Evolutionary conservation across 805 yeast species (phyloP), one percentile per base, ranked within the genome.

Genomic region (Maudiozyma saulgeensis): DNA sequence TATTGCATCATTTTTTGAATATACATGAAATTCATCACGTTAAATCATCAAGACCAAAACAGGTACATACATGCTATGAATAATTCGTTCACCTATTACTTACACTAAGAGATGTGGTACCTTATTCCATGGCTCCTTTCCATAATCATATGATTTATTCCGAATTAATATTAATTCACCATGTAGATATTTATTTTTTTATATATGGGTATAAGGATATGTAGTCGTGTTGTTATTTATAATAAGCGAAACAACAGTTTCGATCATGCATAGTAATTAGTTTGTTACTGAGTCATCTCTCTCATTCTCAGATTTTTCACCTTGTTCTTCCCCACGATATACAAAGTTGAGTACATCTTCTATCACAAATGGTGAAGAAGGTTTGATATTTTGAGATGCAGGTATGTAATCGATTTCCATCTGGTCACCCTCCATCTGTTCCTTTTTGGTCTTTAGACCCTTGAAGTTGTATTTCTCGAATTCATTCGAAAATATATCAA

Each of bases 321-420:
- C 37, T n/a, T 31, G 6, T 23, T 23, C 40, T 40, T 56, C 56
- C 12, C 82, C 82, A 54, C 73, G 75, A 53, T 70, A 73, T 44
- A 76, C 69, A 47, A 72, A 75, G 51, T 67, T 68, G 45, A 75
- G 61, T 0, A 76, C 61, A 42, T 72, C 70, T 38, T 72, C 71
- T 8, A 71, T 62, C 6, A 64, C 55, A 49, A 68, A 67, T 7
- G 70, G 65, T 39, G 55, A 56, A 4, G 53, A 47, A 1, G 65
- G 62, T 41, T 61, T 62, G 34, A 53, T 49, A 45, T 58, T 58
- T 25, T 59, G 62, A 9, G 72, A 73, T 19, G 68, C 63, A 41
- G 73, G 72, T 5, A 84, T 75, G 95, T 95, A 85, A 45, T 77
- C 82, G 41, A 77, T 81, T 6, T 87, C 90, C 52, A 85, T 93